phyloP scores from a whole-genome alignment of 768 basidiomycete species.

The Leccinellum rugosiceps region DNA sequence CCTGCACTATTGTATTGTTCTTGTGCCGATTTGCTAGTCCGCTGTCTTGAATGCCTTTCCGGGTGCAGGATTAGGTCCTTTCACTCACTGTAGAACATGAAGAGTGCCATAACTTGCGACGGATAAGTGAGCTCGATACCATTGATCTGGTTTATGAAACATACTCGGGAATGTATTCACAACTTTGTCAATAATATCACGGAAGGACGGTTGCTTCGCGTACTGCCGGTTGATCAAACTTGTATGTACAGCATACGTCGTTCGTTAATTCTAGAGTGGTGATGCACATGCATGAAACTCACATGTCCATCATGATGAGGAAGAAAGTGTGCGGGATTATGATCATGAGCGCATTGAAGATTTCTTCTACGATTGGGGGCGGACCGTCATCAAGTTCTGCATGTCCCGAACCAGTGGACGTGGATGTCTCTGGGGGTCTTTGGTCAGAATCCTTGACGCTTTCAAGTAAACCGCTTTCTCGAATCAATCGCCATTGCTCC shows the following conservation, averaged over 20 bases:
- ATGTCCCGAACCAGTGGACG: conserved; percentile 6
- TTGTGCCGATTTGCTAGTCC: conserved; percentile 61
- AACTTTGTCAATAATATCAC: conserved; percentile 54
- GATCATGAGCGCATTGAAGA: conserved; percentile 61
- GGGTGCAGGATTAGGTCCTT: neutral
- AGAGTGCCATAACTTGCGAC: conserved; percentile 62
- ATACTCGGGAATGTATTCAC: conserved; percentile 68
- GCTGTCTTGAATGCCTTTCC: neutral
- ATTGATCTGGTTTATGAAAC: conserved; percentile 25
- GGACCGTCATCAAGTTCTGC: conserved; percentile 31
- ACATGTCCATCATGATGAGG: conserved; percentile 85
- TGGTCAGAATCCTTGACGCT: conserved; percentile 24
- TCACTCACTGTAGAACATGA: conserved; percentile 43
- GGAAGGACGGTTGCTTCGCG: conserved; percentile 50
- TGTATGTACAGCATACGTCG: conserved; percentile 4
- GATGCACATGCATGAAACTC: conserved; percentile 28
- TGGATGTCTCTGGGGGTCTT: neutral
- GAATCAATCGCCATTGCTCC: conserved; percentile 76
- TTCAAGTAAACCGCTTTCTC: conserved; percentile 58
- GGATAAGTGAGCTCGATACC: conserved; percentile 2
- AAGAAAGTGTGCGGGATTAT: conserved; percentile 76
- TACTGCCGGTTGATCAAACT: conserved; percentile 83
- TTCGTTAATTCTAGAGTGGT: neutral
- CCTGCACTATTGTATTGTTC: conserved; percentile 47
- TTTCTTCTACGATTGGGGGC: conserved; percentile 56